phyloP scores from a whole-genome alignment of 2,329 filamentous ascomycete genomes.

The Pseudogymnoascus sp. region DNA sequence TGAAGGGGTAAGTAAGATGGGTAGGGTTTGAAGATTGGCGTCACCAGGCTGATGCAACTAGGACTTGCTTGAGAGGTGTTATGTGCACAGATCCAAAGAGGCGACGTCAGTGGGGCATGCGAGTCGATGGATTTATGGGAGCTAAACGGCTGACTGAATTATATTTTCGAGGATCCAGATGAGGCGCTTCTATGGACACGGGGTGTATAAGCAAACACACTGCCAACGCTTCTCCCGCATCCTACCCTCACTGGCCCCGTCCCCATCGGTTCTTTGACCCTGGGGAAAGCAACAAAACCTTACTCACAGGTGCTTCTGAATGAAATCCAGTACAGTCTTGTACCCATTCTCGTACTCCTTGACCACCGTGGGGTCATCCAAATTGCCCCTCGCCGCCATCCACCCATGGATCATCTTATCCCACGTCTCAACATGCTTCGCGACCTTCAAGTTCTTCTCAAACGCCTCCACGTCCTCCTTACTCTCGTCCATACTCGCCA shows the following conservation, averaged over 20 bases:
- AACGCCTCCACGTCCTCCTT: slow-evolving; percentile 36
- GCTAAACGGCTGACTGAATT: background rate
- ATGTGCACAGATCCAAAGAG: background rate
- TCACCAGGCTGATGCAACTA: slow-evolving; percentile 24
- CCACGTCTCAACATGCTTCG: slow-evolving; percentile 41
- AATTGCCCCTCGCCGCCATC: slow-evolving; percentile 45
- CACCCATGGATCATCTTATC: slow-evolving; percentile 46
- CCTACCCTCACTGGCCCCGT: background rate
- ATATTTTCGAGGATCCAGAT: background rate
- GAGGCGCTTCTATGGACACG: background rate
- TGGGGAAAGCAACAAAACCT: slow-evolving; percentile 10
- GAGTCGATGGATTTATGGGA: background rate
- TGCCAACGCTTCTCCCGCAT: background rate
- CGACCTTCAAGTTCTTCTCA: slow-evolving; percentile 33
- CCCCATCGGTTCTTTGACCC: background rate
- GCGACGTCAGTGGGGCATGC: background rate
- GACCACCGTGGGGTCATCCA: slow-evolving; percentile 36
- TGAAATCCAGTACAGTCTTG: slow-evolving; percentile 35
- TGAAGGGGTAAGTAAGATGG: background rate
- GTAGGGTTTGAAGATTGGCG: background rate
- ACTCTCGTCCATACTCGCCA: slow-evolving; percentile 43
- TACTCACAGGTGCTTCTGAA: slow-evolving; percentile 32
- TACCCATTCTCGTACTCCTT: slow-evolving; percentile 43
- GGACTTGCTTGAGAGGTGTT: background rate
- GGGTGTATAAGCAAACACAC: background rate